phyloP scores from a whole-genome alignment of 177 flowering plant species.

The Vitis hybrid region DNA sequence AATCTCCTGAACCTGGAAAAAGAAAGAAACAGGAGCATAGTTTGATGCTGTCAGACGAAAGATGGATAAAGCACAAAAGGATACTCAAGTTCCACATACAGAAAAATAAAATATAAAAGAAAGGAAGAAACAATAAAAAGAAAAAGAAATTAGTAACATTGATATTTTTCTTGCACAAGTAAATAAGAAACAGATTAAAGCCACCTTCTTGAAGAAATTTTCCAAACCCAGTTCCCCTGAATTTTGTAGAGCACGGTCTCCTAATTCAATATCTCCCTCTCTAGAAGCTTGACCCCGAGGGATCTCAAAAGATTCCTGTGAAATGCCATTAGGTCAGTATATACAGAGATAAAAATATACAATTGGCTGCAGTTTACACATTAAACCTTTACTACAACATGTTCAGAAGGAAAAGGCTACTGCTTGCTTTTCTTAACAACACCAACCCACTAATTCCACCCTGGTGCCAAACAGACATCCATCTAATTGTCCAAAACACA shows the following conservation, averaged over 20 bases:
- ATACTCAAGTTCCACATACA: background rate
- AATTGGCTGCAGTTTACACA: background rate
- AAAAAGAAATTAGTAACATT: background rate
- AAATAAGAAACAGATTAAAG: background rate
- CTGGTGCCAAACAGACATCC: no score
- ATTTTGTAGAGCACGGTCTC: slow-evolving; percentile 28
- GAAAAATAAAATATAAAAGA: background rate
- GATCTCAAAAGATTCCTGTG: slow-evolving; percentile 62
- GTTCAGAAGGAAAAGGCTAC: background rate
- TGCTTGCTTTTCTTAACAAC: background rate
- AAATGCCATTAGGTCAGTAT: slow-evolving; percentile 7
- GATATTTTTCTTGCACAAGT: slow-evolving; percentile 1
- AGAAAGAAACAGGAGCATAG: slow-evolving; percentile 4
- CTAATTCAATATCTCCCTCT: slow-evolving; percentile 54
- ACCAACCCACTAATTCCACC: background rate
- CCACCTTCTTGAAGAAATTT: slow-evolving; percentile 56
- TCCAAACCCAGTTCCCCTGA: slow-evolving; percentile 60
- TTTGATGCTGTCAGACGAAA: background rate
- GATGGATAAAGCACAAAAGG: no score
- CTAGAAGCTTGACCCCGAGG: slow-evolving; percentile 44
- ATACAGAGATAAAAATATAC: background rate
- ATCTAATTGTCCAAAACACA: no score
- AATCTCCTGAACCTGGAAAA: slow-evolving; percentile 60
- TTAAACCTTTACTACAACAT: background rate
- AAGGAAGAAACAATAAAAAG: background rate